These are phyloP conservation scores for Boletus edulis DNA, from an alignment of 768 basidiomycete species.

Conservation along the genomic window DNA sequence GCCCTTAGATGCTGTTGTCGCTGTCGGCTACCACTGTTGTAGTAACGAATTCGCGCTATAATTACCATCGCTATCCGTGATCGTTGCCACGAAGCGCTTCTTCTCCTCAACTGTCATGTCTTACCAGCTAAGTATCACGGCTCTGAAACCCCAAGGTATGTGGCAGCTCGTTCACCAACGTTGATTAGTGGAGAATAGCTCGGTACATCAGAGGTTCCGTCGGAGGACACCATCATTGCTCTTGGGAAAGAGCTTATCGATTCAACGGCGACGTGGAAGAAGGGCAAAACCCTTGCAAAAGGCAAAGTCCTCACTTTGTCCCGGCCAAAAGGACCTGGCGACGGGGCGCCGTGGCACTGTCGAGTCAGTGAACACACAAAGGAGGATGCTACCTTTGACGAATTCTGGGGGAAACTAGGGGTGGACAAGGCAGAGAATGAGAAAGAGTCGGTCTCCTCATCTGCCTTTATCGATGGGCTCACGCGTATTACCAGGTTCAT, in stretches of 20 bases:
- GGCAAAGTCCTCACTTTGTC: slow-evolving; percentile 53
- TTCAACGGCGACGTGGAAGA: slow-evolving; percentile 59
- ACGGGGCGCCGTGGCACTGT: slow-evolving; percentile 66
- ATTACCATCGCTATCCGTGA: slow-evolving; percentile 5
- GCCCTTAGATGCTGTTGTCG: background rate
- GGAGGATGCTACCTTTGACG: slow-evolving; percentile 70
- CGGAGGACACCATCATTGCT: slow-evolving; percentile 54
- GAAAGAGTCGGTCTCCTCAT: slow-evolving; percentile 48
- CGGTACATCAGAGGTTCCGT: slow-evolving; percentile 49
- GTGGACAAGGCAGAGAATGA: slow-evolving; percentile 67
- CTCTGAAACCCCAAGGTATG: slow-evolving; percentile 40
- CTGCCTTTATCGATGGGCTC: background rate
- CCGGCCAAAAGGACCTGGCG: slow-evolving; percentile 49
- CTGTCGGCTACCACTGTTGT: slow-evolving; percentile 14
- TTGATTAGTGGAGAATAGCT: background rate
- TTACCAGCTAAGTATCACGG: slow-evolving; percentile 39
- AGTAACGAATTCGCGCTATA: slow-evolving; percentile 16
- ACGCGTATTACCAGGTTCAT: slow-evolving; percentile 50
- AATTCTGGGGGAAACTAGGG: slow-evolving; percentile 68
- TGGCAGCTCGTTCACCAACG: background rate
- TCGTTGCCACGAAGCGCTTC: background rate
- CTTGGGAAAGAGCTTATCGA: slow-evolving; percentile 56
- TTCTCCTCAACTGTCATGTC: slow-evolving; percentile 21
- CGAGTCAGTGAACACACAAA: slow-evolving; percentile 63
- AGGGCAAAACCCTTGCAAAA: slow-evolving; percentile 59